A percentile compares a stretch with the other conserved stretches of the same genome.
phyloP scores from a whole-genome alignment of 2,329 filamentous ascomycete genomes.

The Fusarium lateritium region DNA sequence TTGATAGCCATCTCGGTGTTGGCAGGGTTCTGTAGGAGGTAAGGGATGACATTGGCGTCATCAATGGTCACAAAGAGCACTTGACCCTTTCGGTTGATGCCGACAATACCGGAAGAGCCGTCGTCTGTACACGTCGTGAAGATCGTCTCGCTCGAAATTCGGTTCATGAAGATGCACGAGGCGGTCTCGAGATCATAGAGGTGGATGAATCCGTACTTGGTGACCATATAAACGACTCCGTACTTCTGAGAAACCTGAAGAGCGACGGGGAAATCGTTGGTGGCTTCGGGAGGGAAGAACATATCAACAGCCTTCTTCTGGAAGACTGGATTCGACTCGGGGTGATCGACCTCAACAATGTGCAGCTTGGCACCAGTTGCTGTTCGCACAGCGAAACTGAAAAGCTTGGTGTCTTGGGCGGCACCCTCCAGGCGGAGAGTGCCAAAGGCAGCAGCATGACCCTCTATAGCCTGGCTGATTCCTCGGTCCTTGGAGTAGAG shows the following conservation, averaged over 20 bases:
- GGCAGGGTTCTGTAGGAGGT: slow-evolving; percentile 95
- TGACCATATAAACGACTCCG: slow-evolving; percentile 96
- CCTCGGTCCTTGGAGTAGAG: slow-evolving; percentile 96
- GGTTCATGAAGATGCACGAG: slow-evolving; percentile 98
- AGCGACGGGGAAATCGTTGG: slow-evolving; percentile 97
- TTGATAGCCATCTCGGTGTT: slow-evolving; percentile 96
- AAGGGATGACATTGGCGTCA: slow-evolving; percentile 91
- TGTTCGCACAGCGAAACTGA: slow-evolving; percentile 94
- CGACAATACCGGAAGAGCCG: slow-evolving; percentile 88
- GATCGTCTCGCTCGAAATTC: slow-evolving; percentile 98
- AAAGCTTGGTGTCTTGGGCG: slow-evolving; percentile 91
- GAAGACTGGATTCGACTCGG: slow-evolving; percentile 89
- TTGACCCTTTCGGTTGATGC: slow-evolving; percentile 98
- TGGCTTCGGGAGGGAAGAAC: slow-evolving; percentile 95
- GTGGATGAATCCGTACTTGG: slow-evolving; percentile 99
- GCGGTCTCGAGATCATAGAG: slow-evolving; percentile 97
- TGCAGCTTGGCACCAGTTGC: slow-evolving; percentile 94
- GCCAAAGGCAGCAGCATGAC: slow-evolving; percentile 95
- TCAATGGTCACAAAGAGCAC: slow-evolving; percentile 95
- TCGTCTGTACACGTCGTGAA: slow-evolving; percentile 92
- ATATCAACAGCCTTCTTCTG: slow-evolving; percentile 97
- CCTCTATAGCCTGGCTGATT: slow-evolving; percentile 98
- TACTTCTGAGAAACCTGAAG: slow-evolving; percentile 98
- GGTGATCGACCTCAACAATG: slow-evolving; percentile 96
- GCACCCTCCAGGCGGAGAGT: slow-evolving; percentile 91